These are phyloP conservation scores for Blastocystis sp. DNA, from an alignment of 352 stramenopile species.

Conservation along the genomic window DNA sequence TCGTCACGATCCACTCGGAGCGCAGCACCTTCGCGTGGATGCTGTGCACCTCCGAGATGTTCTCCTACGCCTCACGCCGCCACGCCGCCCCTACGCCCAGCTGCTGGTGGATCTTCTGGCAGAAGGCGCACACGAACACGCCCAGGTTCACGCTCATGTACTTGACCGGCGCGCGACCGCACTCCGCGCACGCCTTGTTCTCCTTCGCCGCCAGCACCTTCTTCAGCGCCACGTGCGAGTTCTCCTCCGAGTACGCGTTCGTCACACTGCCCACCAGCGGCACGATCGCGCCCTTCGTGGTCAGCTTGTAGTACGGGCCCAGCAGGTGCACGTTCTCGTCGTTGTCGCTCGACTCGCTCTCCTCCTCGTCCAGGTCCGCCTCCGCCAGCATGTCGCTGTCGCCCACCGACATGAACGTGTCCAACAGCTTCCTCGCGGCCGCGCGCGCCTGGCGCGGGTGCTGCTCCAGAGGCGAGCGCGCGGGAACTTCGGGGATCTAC, in stretches of 20 bases:
- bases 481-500: constrained; percentile 43
- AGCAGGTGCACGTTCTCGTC: constrained; percentile 53
- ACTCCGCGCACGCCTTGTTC: constrained; percentile 59
- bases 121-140: constrained; percentile 59
- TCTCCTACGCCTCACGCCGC: constrained; percentile 8
- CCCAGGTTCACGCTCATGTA: constrained; percentile 58
- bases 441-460: constrained; percentile 40
- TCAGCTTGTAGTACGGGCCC: constrained; percentile 49
- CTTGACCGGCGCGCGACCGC: constrained; percentile 19
- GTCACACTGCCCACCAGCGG: constrained; percentile 23
- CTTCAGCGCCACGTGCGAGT: constrained; percentile 12
- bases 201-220: constrained; percentile 52
- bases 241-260: constrained; percentile 19
- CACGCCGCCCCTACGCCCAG: background rate
- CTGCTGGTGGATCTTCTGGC: constrained; percentile 38
- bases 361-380: constrained; percentile 49
- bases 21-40: constrained; percentile 38
- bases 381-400: constrained; percentile 22
- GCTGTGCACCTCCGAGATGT: constrained; percentile 14
- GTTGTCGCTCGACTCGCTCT: constrained; percentile 38
- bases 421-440: constrained; percentile 22
- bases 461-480: constrained; percentile 7
- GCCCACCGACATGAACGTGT: constrained; percentile 28
- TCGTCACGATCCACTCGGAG: constrained; percentile 43
- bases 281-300: constrained; percentile 31